A percentile compares a stretch with the other conserved stretches of the same genome.
Evolutionary conservation across 495 filamentous ascomycete species (phyloP).

Genomic region (Neurospora sublineolata): DNA sequence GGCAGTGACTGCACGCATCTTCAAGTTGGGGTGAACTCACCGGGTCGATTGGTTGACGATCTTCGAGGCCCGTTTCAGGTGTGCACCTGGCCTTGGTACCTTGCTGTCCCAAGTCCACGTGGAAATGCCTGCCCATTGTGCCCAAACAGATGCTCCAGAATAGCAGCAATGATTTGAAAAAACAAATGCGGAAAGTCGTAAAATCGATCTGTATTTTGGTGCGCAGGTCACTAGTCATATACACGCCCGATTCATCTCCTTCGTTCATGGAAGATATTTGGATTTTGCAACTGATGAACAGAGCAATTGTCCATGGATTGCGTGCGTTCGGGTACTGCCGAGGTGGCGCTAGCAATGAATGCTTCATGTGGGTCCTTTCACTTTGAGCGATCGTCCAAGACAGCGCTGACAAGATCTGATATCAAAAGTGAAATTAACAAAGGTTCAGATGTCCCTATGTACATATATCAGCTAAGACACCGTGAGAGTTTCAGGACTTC

Average conservation of each 20-base stretch:
- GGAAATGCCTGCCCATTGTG: not conserved
- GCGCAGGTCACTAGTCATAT: not conserved
- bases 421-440: not conserved
- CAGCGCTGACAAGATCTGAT: not conserved
- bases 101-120: not conserved
- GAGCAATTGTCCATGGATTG: not conserved
- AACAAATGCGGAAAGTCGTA: not conserved
- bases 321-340: not conserved
- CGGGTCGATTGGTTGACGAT: constrained; percentile 19
- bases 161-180: not conserved
- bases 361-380: not conserved
- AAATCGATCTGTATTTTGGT: not conserved
- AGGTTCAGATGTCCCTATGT: not conserved
- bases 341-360: not conserved
- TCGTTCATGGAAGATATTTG: not conserved
- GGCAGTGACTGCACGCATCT: constrained; percentile 8
- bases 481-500: not conserved
- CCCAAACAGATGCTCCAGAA: not conserved
- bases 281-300: not conserved
- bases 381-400: not conserved
- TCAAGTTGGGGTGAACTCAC: constrained; percentile 10
- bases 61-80: constrained; percentile 20
- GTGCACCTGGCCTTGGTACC: not conserved
- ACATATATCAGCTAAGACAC: not conserved
- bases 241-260: not conserved